Evolutionary conservation across 116 monocot genomes (phyloP).

Genomic region (Cymodocea nodosa): DNA sequence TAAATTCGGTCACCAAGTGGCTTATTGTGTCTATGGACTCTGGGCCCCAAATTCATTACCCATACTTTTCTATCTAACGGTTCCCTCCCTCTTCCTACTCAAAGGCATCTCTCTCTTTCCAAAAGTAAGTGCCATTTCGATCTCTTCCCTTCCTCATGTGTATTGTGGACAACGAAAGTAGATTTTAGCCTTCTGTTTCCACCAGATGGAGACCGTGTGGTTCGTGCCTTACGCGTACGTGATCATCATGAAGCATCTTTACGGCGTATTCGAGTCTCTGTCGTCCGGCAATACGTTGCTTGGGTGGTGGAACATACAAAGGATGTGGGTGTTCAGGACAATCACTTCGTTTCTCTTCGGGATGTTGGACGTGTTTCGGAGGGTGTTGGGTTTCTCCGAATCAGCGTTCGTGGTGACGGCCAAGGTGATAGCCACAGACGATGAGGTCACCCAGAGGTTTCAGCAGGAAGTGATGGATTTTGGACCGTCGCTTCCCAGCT

Average conservation of each 20-base stretch:
- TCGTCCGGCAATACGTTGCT: conserved; percentile 15
- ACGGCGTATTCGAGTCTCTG: conserved; percentile 30
- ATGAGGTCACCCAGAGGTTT: conserved; percentile 25
- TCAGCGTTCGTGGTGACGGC: conserved; percentile 37
- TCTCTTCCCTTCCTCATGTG: no score
- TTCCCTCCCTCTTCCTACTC: conserved; percentile 1
- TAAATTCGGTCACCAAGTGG: not conserved
- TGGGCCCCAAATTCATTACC: conserved; percentile 6
- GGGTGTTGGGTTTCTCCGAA: conserved; percentile 9
- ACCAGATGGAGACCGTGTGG: conserved; percentile 18
- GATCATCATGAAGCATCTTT: conserved; percentile 24
- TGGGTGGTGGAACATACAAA: conserved; percentile 59
- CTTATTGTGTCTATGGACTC: not conserved
- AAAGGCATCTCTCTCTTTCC: not conserved
- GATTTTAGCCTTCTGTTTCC: not conserved
- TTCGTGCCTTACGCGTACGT: conserved; percentile 37
- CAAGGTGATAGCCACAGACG: conserved; percentile 29
- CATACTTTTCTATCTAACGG: not conserved
- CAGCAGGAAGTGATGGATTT: conserved; percentile 36
- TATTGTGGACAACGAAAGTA: no score
- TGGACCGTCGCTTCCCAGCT: conserved; percentile 32
- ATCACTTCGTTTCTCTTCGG: conserved; percentile 29
- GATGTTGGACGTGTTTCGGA: not conserved
- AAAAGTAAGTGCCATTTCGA: not conserved
- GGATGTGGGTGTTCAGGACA: conserved; percentile 50